phyloP scores from a whole-genome alignment of 2,329 filamentous ascomycete genomes.

The Neonectria neomacrospora region DNA sequence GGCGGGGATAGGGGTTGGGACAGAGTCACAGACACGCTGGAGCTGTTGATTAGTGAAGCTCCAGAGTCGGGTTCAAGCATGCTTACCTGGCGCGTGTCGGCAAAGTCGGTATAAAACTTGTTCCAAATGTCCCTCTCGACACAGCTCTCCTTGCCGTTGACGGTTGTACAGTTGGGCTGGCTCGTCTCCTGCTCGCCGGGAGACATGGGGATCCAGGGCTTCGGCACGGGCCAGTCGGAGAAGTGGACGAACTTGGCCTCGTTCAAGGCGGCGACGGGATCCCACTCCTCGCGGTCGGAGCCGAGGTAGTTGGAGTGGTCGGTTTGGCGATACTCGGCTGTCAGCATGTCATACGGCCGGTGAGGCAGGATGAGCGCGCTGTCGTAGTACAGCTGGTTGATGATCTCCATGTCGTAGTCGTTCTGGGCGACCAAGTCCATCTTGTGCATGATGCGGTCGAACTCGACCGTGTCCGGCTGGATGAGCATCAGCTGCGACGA shows the following conservation, averaged over 20 bases:
- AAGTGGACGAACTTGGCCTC: conserved; percentile 5
- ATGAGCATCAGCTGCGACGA: conserved; percentile 69
- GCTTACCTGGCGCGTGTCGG: conserved; percentile 24
- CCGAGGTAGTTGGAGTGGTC: conserved; percentile 58
- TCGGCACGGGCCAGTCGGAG: not conserved
- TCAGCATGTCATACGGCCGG: conserved; percentile 68
- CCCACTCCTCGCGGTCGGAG: conserved; percentile 63
- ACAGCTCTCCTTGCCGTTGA: conserved; percentile 9
- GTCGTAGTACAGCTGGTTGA: conserved; percentile 70
- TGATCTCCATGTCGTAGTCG: conserved; percentile 73
- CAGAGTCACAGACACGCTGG: not conserved
- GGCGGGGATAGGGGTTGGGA: too few species aligned
- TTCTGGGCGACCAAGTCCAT: conserved; percentile 40
- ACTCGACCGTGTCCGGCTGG: conserved; percentile 65
- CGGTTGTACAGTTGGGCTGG: conserved; percentile 13
- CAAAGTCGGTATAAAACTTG: conserved; percentile 32
- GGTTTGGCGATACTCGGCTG: conserved; percentile 69
- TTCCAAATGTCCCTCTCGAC: conserved; percentile 34
- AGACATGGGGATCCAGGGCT: not conserved
- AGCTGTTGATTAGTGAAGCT: not conserved
- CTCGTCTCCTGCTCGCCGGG: not conserved
- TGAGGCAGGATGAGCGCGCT: conserved; percentile 72
- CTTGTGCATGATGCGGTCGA: conserved; percentile 48
- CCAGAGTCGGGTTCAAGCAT: not conserved
- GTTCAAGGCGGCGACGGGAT: conserved; percentile 52